Conservation (phyloP, 805 yeast genomes). For the Kuraishia floccosa region DNA sequence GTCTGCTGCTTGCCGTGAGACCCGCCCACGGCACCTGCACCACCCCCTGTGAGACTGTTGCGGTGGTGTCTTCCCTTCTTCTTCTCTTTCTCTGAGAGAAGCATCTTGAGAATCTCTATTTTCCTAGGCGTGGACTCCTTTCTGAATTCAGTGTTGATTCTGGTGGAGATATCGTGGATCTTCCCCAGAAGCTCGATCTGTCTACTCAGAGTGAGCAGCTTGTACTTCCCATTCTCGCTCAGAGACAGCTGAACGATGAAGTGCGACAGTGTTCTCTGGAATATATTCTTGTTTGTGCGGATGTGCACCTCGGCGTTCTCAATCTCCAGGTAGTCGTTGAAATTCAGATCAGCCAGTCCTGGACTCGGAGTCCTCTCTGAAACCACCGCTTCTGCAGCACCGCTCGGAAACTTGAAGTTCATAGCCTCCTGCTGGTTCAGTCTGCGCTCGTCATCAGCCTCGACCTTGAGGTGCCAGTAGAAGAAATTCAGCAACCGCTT, state of each 20-base stretch:
- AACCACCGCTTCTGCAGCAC: background rate
- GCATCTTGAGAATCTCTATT: slow-evolving; percentile 52
- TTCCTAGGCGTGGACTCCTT: slow-evolving; percentile 76
- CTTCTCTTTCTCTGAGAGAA: slow-evolving; percentile 39
- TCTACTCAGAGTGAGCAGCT: slow-evolving; percentile 16
- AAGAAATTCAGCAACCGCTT: slow-evolving; percentile 67
- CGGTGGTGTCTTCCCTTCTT: slow-evolving; percentile 10
- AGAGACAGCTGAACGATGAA: slow-evolving; percentile 13
- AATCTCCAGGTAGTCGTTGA: background rate
- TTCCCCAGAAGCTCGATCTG: slow-evolving; percentile 65
- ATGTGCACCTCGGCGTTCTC: background rate
- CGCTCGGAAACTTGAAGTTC: background rate
- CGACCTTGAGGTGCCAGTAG: slow-evolving; percentile 89
- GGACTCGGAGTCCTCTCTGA: slow-evolving; percentile 8
- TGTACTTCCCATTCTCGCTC: slow-evolving; percentile 13
- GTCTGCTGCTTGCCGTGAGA: background rate
- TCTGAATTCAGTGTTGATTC: slow-evolving; percentile 39
- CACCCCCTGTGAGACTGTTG: background rate
- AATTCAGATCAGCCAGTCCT: background rate
- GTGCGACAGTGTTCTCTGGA: slow-evolving; percentile 15
- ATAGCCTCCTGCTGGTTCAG: too few species aligned
- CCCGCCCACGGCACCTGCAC: background rate
- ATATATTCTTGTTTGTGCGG: slow-evolving; percentile 6
- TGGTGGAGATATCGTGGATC: slow-evolving; percentile 52
- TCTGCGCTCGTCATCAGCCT: slow-evolving; percentile 52